Conservation (phyloP, 345 rosid genomes). For the Pistacia integerrima region DNA sequence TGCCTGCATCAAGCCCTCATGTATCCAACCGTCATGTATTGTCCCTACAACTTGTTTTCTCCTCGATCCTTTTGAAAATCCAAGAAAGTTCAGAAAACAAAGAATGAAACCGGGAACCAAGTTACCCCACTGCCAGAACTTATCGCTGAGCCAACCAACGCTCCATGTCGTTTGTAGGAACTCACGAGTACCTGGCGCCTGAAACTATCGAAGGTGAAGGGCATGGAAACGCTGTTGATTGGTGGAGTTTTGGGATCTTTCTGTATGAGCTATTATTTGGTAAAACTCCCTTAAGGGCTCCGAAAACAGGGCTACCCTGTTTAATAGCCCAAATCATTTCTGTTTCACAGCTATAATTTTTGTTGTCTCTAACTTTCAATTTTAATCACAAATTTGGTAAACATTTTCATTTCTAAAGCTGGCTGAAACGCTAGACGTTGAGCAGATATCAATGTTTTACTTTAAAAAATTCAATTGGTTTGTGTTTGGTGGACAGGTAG, state of each 20-base stretch:
- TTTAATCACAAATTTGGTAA: too few species aligned
- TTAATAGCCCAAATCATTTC: constrained; percentile 25
- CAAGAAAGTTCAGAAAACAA: constrained; percentile 50
- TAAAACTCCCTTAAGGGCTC: constrained; percentile 56
- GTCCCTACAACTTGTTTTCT: constrained; percentile 54
- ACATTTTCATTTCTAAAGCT: too few species aligned
- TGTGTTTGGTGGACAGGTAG: too few species aligned
- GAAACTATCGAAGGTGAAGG: constrained; percentile 48
- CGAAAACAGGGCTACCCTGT: constrained; percentile 69
- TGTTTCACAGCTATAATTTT: too few species aligned
- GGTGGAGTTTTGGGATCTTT: constrained; percentile 88
- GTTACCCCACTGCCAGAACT: too few species aligned
- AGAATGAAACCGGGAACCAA: constrained; percentile 32
- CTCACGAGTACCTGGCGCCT: constrained; percentile 51
- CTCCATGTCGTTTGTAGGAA: constrained; percentile 87
- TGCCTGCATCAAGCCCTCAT: constrained; percentile 52
- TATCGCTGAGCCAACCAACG: constrained; percentile 74
- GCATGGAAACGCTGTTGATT: constrained; percentile 65
- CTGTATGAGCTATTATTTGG: constrained; percentile 46
- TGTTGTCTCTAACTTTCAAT: too few species aligned
- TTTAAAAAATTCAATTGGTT: too few species aligned
- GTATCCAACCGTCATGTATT: constrained; percentile 51
- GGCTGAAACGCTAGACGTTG: too few species aligned
- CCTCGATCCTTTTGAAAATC: constrained; percentile 54
- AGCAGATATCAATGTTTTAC: constrained; percentile 17